Conservation (phyloP, 148 eudicot species). For the Chenopodium berlandieri region DNA sequence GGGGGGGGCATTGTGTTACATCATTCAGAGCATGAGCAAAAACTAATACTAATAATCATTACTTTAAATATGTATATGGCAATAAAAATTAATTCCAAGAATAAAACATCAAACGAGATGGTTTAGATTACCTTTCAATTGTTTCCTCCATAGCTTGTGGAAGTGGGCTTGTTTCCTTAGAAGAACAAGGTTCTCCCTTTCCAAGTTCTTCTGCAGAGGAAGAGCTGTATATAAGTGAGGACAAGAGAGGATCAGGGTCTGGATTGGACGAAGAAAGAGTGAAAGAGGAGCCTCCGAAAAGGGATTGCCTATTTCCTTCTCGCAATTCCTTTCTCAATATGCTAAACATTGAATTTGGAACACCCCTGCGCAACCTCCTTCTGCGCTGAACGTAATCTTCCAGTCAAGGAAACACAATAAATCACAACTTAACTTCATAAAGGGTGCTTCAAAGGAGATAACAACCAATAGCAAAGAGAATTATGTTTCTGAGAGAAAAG, state of each 20-base stretch:
- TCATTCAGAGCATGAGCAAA: background rate
- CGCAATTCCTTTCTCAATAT: constrained; percentile 64
- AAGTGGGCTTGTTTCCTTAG: constrained; percentile 34
- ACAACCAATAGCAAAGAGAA: background rate
- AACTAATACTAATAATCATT: background rate
- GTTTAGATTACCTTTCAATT: constrained; percentile 48
- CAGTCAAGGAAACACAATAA: constrained; percentile 54
- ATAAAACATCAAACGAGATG: background rate
- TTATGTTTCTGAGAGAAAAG: background rate
- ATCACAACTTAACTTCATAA: background rate
- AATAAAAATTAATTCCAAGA: background rate
- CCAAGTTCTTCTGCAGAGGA: constrained; percentile 42
- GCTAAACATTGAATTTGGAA: constrained; percentile 56
- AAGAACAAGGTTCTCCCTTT: constrained; percentile 40
- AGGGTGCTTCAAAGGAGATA: background rate
- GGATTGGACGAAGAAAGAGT: constrained; percentile 50
- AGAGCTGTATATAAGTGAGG: constrained; percentile 67
- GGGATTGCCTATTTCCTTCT: constrained; percentile 67
- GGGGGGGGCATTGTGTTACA: no score
- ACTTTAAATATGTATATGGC: background rate
- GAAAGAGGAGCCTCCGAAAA: constrained; percentile 59
- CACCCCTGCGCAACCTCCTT: constrained; percentile 66
- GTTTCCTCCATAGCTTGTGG: constrained; percentile 32
- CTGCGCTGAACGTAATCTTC: constrained; percentile 71
- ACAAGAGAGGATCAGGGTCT: constrained; percentile 78